Percentiles rank a stretch among this genome's conserved stretches.
These are phyloP conservation scores for Fusarium poae DNA, from an alignment of 2,329 filamentous ascomycete genomes.

Conservation along the genomic window DNA sequence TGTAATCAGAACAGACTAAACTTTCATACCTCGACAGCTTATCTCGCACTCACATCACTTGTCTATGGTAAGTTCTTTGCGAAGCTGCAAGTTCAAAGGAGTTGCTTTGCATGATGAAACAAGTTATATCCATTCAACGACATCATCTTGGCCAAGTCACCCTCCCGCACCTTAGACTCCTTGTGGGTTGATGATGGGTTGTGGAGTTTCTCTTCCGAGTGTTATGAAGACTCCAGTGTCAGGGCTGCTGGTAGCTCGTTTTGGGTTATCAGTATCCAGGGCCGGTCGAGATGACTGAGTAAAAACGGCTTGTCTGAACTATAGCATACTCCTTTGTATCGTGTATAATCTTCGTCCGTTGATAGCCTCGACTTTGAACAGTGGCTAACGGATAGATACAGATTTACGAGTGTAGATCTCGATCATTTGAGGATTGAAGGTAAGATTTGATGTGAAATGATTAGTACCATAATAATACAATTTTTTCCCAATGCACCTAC, in stretches of 20 bases:
- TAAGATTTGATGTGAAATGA: background rate
- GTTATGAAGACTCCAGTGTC: conserved; percentile 73
- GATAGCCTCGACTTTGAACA: conserved; percentile 1
- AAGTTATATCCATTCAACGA: conserved; percentile 84
- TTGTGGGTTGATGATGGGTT: conserved; percentile 72
- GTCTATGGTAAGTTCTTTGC: conserved; percentile 30
- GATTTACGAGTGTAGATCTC: background rate
- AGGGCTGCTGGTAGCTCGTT: conserved; percentile 65
- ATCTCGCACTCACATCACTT: too few relatives aligned
- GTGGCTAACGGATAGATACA: conserved; percentile 32
- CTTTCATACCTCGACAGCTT: background rate
- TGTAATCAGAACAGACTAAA: conserved; percentile 4
- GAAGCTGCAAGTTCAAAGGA: conserved; percentile 6
- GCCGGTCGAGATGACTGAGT: conserved; percentile 76
- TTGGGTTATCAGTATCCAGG: conserved; percentile 59
- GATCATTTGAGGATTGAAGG: background rate
- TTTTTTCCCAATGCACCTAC: background rate
- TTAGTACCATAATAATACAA: background rate
- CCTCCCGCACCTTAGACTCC: conserved; percentile 76
- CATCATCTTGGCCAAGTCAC: conserved; percentile 75
- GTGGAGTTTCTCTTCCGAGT: conserved; percentile 73
- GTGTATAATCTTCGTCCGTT: conserved; percentile 4
- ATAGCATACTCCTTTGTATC: conserved; percentile 18
- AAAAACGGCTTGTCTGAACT: conserved; percentile 73
- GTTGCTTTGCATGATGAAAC: conserved; percentile 54